phyloP scores from a whole-genome alignment of 2,329 filamentous ascomycete species.

The Calonectria pteridis region DNA sequence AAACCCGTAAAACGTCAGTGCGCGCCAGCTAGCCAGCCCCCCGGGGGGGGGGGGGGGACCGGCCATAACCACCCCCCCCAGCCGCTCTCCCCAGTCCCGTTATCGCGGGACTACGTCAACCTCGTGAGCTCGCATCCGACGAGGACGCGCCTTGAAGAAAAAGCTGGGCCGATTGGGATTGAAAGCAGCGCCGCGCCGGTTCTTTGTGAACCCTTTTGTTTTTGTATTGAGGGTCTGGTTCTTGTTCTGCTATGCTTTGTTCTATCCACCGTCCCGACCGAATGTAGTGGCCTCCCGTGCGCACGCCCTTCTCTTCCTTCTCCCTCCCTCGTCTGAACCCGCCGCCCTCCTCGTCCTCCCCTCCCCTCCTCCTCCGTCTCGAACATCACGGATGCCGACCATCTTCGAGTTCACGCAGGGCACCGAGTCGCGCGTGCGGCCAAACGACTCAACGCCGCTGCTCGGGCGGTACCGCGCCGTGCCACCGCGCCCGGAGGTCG shows the following conservation, averaged over 20 bases:
- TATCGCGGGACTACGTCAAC: neutral
- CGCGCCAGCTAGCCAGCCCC: neutral
- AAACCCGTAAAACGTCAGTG: neutral
- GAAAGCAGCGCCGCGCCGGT: neutral
- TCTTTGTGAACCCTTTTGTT: neutral
- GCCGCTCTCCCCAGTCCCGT: neutral
- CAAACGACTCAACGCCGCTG: slow-evolving; percentile 69
- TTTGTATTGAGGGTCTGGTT: too few relatives aligned
- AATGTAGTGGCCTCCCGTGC: neutral
- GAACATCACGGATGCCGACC: slow-evolving; percentile 63
- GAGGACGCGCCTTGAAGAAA: neutral
- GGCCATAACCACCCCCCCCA: neutral
- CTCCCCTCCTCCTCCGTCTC: slow-evolving; percentile 13
- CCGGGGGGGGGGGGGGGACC: neutral
- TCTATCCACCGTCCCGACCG: neutral
- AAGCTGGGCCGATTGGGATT: neutral
- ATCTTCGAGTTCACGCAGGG: slow-evolving; percentile 78
- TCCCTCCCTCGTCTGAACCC: neutral
- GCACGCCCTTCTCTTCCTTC: neutral
- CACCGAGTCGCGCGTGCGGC: slow-evolving; percentile 67
- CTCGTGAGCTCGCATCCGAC: neutral
- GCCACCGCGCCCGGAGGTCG: slow-evolving; percentile 55
- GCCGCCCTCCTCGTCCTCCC: neutral
- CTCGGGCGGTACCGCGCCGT: slow-evolving; percentile 76
- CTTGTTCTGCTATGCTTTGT: neutral